phyloP scores from a whole-genome alignment of 176 grass and related monocot genomes.

The Eragrostis curvula region DNA sequence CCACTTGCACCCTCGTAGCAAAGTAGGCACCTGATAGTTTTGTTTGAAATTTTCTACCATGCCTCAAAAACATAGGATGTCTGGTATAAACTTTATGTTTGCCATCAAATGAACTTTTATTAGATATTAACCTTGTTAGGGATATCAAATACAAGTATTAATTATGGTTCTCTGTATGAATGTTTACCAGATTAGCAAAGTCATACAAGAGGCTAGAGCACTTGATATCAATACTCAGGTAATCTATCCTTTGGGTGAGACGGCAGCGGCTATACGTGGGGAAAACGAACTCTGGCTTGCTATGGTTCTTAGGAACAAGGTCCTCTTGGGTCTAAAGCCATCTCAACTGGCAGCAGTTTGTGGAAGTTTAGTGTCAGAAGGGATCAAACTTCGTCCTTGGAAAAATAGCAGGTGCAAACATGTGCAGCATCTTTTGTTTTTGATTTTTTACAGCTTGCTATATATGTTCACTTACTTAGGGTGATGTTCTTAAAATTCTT shows the following conservation, averaged over 20 bases:
- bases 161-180: slow-evolving; percentile 29
- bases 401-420: slow-evolving; percentile 76
- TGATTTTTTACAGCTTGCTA: slow-evolving; percentile 7
- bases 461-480: slow-evolving; percentile 17
- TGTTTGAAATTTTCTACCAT: not conserved
- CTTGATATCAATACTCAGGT: slow-evolving; percentile 88
- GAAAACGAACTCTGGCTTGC: slow-evolving; percentile 98
- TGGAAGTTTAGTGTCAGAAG: slow-evolving; percentile 98
- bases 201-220: slow-evolving; percentile 94
- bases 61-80: not conserved
- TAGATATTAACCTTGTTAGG: not conserved
- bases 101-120: not conserved
- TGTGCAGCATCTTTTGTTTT: slow-evolving; percentile 12
- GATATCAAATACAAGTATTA: slow-evolving; percentile 9
- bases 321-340: slow-evolving; percentile 90
- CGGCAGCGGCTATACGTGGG: slow-evolving; percentile 86
- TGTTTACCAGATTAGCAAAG: slow-evolving; percentile 81
- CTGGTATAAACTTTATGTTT: slow-evolving; percentile 10
- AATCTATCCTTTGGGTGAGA: slow-evolving; percentile 96
- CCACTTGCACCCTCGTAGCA: slow-evolving; percentile 3
- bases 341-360: slow-evolving; percentile 91
- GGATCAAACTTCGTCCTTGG: slow-evolving; percentile 94
- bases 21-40: not conserved
- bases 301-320: slow-evolving; percentile 89
- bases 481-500: not conserved